These are phyloP conservation scores for Elaeagnus macrophylla DNA, from an alignment of 306 rosid species.

Conservation along the genomic window DNA sequence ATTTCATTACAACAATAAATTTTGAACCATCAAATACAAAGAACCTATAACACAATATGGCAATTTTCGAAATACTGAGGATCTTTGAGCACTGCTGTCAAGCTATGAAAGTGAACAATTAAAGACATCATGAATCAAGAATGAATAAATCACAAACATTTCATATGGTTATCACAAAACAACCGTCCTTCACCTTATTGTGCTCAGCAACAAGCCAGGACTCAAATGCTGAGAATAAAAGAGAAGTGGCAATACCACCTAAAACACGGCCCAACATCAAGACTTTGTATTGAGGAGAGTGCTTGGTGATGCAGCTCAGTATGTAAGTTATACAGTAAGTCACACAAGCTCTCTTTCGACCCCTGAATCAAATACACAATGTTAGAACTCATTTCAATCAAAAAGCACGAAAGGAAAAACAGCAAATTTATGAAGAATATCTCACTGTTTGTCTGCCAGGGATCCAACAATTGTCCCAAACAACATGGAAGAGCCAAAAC, in stretches of 20 bases:
- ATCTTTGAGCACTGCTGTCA: background rate
- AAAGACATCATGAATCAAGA: background rate
- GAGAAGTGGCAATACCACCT: conserved; percentile 99
- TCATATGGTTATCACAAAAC: background rate
- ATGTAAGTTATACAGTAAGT: conserved; percentile 95
- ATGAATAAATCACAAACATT: background rate
- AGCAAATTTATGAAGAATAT: conserved; percentile 1
- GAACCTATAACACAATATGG: too few species aligned
- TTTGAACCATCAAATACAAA: too few species aligned
- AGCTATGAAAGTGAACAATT: background rate
- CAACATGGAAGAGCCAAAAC: conserved; percentile 96
- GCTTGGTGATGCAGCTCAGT: conserved; percentile 93
- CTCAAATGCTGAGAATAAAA: conserved; percentile 91
- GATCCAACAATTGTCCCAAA: conserved; percentile 99
- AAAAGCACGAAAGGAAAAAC: background rate
- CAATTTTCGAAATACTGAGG: background rate
- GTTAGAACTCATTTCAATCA: background rate
- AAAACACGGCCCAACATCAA: conserved; percentile 94
- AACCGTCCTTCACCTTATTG: conserved; percentile 59
- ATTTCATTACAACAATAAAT: background rate
- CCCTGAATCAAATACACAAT: conserved; percentile 41
- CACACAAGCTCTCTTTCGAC: conserved; percentile 93
- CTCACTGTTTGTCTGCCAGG: conserved; percentile 98
- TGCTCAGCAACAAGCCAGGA: conserved; percentile 99
- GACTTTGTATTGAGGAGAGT: conserved; percentile 81